Evolutionary conservation across 352 stramenopile genomes (phyloP).

Genomic region (Phytophthora sansomeana): DNA sequence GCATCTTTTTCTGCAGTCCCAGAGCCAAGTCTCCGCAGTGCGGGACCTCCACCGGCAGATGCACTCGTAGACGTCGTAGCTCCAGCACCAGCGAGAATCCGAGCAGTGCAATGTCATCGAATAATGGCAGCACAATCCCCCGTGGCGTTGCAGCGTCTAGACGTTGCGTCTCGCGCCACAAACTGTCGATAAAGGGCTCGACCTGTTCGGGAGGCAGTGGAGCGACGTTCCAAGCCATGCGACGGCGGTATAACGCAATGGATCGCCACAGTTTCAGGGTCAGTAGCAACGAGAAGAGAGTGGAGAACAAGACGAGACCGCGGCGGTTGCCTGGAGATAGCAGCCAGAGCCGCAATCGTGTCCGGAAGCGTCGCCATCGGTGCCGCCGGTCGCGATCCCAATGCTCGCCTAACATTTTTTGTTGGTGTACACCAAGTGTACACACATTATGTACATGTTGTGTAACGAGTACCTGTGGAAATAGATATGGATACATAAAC

Average conservation of each 20-base stretch:
- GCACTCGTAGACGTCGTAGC: constrained; percentile 46
- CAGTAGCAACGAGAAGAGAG: constrained; percentile 1
- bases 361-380: constrained; percentile 26
- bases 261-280: constrained; percentile 5
- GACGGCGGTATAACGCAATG: constrained; percentile 4
- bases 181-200: constrained; percentile 31
- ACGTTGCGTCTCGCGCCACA: constrained; percentile 38
- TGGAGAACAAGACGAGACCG: neutral
- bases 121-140: constrained; percentile 65
- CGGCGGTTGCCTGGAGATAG: constrained; percentile 4
- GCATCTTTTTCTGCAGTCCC: constrained; percentile 36
- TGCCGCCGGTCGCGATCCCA: constrained; percentile 17
- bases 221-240: constrained; percentile 7
- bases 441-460: neutral
- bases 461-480: neutral
- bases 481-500: neutral
- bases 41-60: constrained; percentile 63
- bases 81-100: constrained; percentile 71
- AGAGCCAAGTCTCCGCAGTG: constrained; percentile 64
- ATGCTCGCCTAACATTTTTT: constrained; percentile 5
- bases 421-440: neutral
- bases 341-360: constrained; percentile 29
- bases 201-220: constrained; percentile 4
- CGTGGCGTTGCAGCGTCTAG: constrained; percentile 19
- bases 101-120: constrained; percentile 55